These are phyloP conservation scores for Bombardia bombarda DNA, from an alignment of 495 filamentous ascomycete species.

Conservation along the genomic window DNA sequence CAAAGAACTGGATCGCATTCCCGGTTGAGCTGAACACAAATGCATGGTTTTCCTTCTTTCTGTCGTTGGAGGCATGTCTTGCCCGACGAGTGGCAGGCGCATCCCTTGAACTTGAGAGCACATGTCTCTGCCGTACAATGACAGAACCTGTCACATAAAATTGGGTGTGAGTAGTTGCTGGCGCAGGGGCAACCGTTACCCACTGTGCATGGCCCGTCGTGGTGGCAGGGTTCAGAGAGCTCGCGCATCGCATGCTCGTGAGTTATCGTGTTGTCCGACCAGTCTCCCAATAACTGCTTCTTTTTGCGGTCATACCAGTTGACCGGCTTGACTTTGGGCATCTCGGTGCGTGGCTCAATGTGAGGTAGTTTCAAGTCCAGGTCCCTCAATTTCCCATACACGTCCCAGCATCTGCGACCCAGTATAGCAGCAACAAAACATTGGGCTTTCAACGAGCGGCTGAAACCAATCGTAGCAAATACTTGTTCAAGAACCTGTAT, in stretches of 20 bases:
- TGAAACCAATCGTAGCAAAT: conserved; percentile 29
- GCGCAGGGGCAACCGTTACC: conserved; percentile 47
- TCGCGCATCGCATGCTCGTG: conserved; percentile 36
- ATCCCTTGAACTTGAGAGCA: conserved; percentile 57
- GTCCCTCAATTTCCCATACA: conserved; percentile 37
- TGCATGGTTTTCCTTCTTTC: conserved; percentile 44
- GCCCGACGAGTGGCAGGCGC: conserved; percentile 46
- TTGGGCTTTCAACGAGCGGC: conserved; percentile 23
- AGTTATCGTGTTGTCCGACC: conserved; percentile 37
- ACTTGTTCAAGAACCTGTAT: conserved; percentile 28
- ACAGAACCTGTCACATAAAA: conserved; percentile 63
- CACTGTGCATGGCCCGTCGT: conserved; percentile 38
- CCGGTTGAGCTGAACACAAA: conserved; percentile 51
- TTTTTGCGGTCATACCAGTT: conserved; percentile 40
- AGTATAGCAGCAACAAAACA: conserved; percentile 35
- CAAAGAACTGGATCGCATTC: conserved; percentile 70
- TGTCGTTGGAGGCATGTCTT: conserved; percentile 43
- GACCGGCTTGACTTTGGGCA: conserved; percentile 26
- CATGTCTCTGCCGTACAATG: conserved; percentile 51
- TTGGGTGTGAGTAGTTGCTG: conserved; percentile 22
- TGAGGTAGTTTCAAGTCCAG: conserved; percentile 23
- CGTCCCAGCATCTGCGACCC: conserved; percentile 42
- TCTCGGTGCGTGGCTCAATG: conserved; percentile 12
- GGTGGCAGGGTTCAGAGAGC: conserved; percentile 34
- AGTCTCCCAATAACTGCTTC: conserved; percentile 39